phyloP scores from a whole-genome alignment of 768 basidiomycete genomes.

The Boletus sp. region DNA sequence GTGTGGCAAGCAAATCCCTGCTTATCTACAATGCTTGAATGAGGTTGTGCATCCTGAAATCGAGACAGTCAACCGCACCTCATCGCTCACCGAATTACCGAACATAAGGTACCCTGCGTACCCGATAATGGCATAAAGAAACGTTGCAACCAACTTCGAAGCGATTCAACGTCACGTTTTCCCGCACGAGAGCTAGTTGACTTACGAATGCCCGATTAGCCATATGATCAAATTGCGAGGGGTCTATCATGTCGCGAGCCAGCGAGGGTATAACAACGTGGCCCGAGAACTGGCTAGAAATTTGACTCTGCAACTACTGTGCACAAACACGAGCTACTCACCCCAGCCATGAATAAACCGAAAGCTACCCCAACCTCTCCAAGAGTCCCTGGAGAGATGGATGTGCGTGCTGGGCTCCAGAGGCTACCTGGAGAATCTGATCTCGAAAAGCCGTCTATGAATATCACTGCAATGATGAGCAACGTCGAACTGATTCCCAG shows the following conservation, averaged over 20 bases:
- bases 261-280: conserved; percentile 91
- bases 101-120: conserved; percentile 92
- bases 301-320: background rate
- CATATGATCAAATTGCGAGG: conserved; percentile 75
- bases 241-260: conserved; percentile 86
- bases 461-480: conserved; percentile 70
- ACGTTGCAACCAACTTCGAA: conserved; percentile 57
- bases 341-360: conserved; percentile 91
- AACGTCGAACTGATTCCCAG: conserved; percentile 80
- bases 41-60: background rate
- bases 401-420: conserved; percentile 71
- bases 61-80: conserved; percentile 46
- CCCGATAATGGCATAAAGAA: conserved; percentile 66
- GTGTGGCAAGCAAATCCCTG: conserved; percentile 69
- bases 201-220: conserved; percentile 84
- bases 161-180: background rate
- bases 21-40: conserved; percentile 58
- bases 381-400: conserved; percentile 48
- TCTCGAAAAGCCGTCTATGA: conserved; percentile 81
- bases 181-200: conserved; percentile 4
- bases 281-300: conserved; percentile 66
- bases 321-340: conserved; percentile 34
- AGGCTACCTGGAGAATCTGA: conserved; percentile 75
- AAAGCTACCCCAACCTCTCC: conserved; percentile 74
- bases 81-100: conserved; percentile 73